phyloP scores from a whole-genome alignment of 2,329 filamentous ascomycete genomes.

The Niveomyces coronatus region DNA sequence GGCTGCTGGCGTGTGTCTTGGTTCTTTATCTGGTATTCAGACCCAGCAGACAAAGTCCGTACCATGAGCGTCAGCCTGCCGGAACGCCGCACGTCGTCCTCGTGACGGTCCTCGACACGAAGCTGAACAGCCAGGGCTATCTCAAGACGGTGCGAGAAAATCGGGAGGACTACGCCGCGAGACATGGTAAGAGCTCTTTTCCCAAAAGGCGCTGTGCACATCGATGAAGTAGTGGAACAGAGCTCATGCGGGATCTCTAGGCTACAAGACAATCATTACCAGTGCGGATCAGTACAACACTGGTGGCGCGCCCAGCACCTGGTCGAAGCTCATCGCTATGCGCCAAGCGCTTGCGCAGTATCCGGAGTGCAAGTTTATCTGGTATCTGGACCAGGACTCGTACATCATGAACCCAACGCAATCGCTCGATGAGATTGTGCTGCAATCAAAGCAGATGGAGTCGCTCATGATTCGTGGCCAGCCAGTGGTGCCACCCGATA shows the following conservation, averaged over 20 bases:
- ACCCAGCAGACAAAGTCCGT: slow-evolving; percentile 18
- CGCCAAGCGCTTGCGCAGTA: slow-evolving; percentile 78
- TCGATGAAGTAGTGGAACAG: no score
- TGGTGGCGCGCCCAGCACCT: slow-evolving; percentile 47
- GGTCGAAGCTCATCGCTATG: slow-evolving; percentile 73
- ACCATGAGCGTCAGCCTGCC: slow-evolving; percentile 31
- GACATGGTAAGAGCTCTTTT: slow-evolving; percentile 58
- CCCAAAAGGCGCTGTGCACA: no score
- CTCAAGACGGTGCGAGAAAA: slow-evolving; percentile 70
- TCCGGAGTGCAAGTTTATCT: slow-evolving; percentile 70
- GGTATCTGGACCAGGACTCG: slow-evolving; percentile 75
- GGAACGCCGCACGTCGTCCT: slow-evolving; percentile 59
- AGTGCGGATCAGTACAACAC: slow-evolving; percentile 68
- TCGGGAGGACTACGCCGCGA: slow-evolving; percentile 70
- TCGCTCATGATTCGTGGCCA: slow-evolving; percentile 73
- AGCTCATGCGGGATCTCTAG: no score
- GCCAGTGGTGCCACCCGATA: slow-evolving; percentile 86
- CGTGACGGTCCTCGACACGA: slow-evolving; percentile 72
- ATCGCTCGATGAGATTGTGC: slow-evolving; percentile 60
- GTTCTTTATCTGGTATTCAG: slow-evolving; percentile 51
- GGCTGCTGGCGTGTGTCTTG: slow-evolving; percentile 42
- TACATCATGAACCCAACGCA: slow-evolving; percentile 78
- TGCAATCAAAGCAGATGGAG: slow-evolving; percentile 58
- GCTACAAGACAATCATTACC: slow-evolving; percentile 78
- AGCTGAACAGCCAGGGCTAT: slow-evolving; percentile 53